These are phyloP conservation scores for Capniomyces stellatus DNA, from an alignment of 371 early-diverging fungal genomes.

Conservation along the genomic window DNA sequence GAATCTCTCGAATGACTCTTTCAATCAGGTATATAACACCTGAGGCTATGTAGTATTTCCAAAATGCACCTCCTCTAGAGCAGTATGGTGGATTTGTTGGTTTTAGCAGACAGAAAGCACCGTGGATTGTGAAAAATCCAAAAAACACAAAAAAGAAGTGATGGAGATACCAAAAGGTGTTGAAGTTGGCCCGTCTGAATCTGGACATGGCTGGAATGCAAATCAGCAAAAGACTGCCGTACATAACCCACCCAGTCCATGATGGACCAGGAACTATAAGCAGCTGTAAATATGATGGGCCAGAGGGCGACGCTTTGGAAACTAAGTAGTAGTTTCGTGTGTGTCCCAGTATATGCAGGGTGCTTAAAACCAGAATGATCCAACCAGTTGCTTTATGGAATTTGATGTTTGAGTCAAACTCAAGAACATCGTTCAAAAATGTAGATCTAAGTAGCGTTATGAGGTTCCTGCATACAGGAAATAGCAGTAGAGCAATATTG, in stretches of 20 bases:
- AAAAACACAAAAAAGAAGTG: conserved; percentile 69
- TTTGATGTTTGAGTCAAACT: conserved; percentile 61
- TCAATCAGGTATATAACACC: conserved; percentile 49
- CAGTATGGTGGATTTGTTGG: conserved; percentile 44
- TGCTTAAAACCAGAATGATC: conserved; percentile 49
- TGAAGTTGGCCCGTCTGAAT: conserved; percentile 45
- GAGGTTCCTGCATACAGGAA: conserved; percentile 65
- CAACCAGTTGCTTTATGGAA: conserved; percentile 69
- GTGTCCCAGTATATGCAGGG: conserved; percentile 49
- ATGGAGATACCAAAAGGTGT: conserved; percentile 69
- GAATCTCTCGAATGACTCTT: conserved; percentile 48
- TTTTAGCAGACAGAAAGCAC: conserved; percentile 66
- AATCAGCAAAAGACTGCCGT: conserved; percentile 46
- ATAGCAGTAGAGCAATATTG: conserved; percentile 51
- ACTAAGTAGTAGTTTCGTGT: conserved; percentile 49
- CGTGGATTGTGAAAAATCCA: conserved; percentile 57
- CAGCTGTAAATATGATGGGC: conserved; percentile 17
- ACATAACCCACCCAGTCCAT: conserved; percentile 55
- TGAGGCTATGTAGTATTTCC: conserved; percentile 58
- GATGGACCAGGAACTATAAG: conserved; percentile 52
- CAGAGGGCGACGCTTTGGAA: conserved; percentile 9
- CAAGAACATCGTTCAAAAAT: conserved; percentile 47
- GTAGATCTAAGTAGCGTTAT: conserved; percentile 53
- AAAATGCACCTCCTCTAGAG: conserved; percentile 50
- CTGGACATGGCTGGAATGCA: conserved; percentile 40